Base-by-base conservation (phyloP, 1,284 basidiomycete genomes). In the Pseudozyma pruni region DNA sequence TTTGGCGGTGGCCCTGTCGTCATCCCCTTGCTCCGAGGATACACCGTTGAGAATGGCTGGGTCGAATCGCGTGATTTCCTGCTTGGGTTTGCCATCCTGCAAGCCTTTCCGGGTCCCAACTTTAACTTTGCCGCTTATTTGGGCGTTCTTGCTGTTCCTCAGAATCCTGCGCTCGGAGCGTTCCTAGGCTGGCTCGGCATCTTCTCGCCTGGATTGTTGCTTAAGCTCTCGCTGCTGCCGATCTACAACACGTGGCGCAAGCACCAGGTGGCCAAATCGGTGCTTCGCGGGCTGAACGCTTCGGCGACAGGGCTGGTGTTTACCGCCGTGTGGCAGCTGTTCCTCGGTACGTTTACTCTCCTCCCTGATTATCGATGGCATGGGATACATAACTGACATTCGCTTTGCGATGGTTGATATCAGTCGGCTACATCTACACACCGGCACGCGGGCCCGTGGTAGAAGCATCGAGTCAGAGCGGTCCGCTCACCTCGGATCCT, bases 1-100 rank as follows among this genome's bases (percentile, higher is more conserved):
- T 87, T 88, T 71, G 87, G 87, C 17, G 87, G 87, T 9, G 88
- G 87, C 14, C 87, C 87, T 0, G 87, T 88, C 8, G 87, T 88
- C 31, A 86, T 88, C 58, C 87, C 87, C 2, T 83, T 88, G 4
- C 81, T 88, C 11, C 83, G 86, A 17, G 85, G 85, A 50, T 89
- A 88, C 72, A 86, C 86, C 3, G 87, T 88, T n/a, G 84, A 85
- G 11, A 85, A 85, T 16, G 87, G 83, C 13, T 50, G 47, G 85
- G 85, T 87, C 25, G 82, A 84, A 6, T 82, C 85, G 22, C 84
- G 87, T 31, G 86, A 88, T 79, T 88, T 88, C 72, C 81, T 88
- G 11, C 84, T 88, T 39, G 86, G 87, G 10, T 85, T 88, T 34
- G 87, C 88, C 11, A 85, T 88, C 58, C 72, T 84, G n/a, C 82